Evolutionary conservation across 768 basidiomycete genomes (phyloP), one percentile per base, ranked within the genome.

Genomic region (Kwoniella bestiolae): DNA sequence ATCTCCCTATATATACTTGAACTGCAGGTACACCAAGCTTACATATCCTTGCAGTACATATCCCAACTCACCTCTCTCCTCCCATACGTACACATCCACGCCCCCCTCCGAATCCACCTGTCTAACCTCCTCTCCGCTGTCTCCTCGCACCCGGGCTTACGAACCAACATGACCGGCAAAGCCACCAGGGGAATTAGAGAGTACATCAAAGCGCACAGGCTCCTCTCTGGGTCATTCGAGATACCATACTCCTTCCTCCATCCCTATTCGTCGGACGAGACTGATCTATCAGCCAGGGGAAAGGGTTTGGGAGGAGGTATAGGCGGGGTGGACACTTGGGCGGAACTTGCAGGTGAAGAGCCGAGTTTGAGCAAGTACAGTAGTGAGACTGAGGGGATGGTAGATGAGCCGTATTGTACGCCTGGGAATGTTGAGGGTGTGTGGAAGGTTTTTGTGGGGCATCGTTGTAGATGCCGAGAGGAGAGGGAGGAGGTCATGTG

Each of bases 61-160:
- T 7, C 9, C 1, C 26, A 57, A n/a, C 56, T 77, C 4, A 45
- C 32, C 25, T 31, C 56, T 5, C 57, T 77, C 0, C 66, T 77
- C 1, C 71, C 72, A 26, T 77, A 67, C 41, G 71, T 70, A 5
- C 76, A 77, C 56, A 71, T 75, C 50, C 74, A 72, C 63, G 70
- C 76, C 11, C 74, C 73, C 3, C 71, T 77, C 7, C 8, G 14
- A 6, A 60, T 66, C 0, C 71, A 75, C 66, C 68, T 72, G 45
- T 70, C 69, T 41, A 75, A 75, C 50, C 65, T 77, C 28, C 51
- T 73, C 31, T 77, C 73, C 2, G 71, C 69, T 11, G 32, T 72
- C 11, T 66, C 69, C 1, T 29, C 55, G 21, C 73, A 77, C 52
- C 72, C 73, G 12, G 66, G 53, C 7, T 57, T 77, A 4, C 41